Conservation (phyloP, 371 early-diverging fungal genomes). For the Mucor indicus region DNA sequence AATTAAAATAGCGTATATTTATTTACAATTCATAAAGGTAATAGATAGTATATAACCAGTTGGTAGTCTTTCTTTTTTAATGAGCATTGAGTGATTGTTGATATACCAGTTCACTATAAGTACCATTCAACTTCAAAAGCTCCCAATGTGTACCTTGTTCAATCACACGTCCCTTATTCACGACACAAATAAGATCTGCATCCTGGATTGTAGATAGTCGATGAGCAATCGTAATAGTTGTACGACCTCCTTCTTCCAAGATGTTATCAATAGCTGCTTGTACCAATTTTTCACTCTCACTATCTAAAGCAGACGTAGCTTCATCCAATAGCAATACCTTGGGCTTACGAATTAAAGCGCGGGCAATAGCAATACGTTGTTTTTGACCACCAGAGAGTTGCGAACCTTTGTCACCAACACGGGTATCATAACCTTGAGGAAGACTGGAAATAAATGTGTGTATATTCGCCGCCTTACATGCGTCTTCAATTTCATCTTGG, state of each 20-base stretch:
- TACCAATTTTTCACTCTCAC: slow-evolving; percentile 84
- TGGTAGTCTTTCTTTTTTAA: too few relatives aligned
- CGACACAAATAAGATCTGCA: slow-evolving; percentile 76
- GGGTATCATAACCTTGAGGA: slow-evolving; percentile 78
- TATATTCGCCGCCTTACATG: slow-evolving; percentile 70
- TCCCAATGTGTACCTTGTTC: slow-evolving; percentile 85
- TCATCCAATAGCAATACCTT: slow-evolving; percentile 91
- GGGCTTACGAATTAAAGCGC: slow-evolving; percentile 80
- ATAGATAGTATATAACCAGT: too few relatives aligned
- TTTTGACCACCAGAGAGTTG: slow-evolving; percentile 72
- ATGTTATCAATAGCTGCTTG: slow-evolving; percentile 84
- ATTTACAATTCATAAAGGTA: too few relatives aligned
- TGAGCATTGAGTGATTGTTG: slow-evolving; percentile 45
- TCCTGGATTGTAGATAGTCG: slow-evolving; percentile 71
- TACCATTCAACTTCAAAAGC: slow-evolving; percentile 48
- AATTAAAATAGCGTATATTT: too few relatives aligned
- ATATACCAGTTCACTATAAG: slow-evolving; percentile 34
- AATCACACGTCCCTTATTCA: slow-evolving; percentile 72
- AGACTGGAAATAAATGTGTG: slow-evolving; percentile 71
- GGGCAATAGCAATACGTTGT: slow-evolving; percentile 73
- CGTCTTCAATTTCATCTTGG: slow-evolving; percentile 59
- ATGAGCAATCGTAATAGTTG: slow-evolving; percentile 71
- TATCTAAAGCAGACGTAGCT: slow-evolving; percentile 92
- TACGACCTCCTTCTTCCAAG: slow-evolving; percentile 55
- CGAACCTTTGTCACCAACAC: slow-evolving; percentile 73